These are phyloP conservation scores for Puccinia triticina DNA, from an alignment of 1,284 basidiomycete species.

Conservation along the genomic window DNA sequence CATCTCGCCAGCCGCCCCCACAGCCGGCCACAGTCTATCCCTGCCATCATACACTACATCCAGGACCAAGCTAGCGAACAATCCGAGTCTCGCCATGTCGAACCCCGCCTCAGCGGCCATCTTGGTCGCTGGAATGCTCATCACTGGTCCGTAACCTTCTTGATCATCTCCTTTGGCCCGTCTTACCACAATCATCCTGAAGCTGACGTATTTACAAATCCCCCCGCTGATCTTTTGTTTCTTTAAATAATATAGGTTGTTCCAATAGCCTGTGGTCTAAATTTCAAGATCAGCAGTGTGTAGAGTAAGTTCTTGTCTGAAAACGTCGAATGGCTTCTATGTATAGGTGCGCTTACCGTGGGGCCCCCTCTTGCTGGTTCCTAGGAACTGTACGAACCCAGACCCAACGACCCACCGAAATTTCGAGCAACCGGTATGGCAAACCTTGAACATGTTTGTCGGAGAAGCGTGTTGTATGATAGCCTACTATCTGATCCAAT, in stretches of 20 bases:
- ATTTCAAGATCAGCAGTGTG: constrained; percentile 85
- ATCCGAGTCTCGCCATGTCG: not conserved
- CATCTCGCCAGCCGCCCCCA: no score
- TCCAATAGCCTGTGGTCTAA: constrained; percentile 48
- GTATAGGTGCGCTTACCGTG: constrained; percentile 78
- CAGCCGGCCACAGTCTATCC: not conserved
- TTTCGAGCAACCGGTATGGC: constrained; percentile 69
- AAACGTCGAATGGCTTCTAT: constrained; percentile 68
- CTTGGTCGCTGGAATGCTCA: constrained; percentile 33
- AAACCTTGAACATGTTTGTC: constrained; percentile 84
- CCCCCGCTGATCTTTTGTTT: not conserved
- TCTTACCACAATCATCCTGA: not conserved
- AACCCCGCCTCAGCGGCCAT: constrained; percentile 4
- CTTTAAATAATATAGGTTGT: constrained; percentile 21
- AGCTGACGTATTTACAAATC: not conserved
- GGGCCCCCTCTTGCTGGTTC: constrained; percentile 51
- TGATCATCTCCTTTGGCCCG: not conserved
- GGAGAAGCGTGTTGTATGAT: constrained; percentile 65
- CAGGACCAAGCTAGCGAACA: not conserved
- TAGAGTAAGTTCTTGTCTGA: constrained; percentile 68
- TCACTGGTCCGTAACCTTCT: not conserved
- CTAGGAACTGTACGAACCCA: constrained; percentile 35
- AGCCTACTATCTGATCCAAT: constrained; percentile 53
- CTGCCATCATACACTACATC: no score
- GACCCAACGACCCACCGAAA: constrained; percentile 23